These are phyloP conservation scores for Tricholoma sp. DNA, from an alignment of 768 basidiomycete species.

Conservation along the genomic window DNA sequence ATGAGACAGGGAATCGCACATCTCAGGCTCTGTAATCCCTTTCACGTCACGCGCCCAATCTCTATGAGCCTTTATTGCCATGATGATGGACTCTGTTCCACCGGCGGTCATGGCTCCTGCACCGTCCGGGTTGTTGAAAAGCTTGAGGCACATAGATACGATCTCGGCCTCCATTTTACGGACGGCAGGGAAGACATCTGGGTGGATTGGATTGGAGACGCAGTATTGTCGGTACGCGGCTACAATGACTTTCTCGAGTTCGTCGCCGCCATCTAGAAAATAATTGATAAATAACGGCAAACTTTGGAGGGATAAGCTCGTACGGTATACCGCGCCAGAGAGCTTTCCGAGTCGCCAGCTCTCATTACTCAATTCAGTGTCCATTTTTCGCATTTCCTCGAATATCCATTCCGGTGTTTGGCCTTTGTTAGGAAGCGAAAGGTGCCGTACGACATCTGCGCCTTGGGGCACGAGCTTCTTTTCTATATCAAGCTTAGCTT, in stretches of 20 bases:
- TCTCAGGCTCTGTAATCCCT: conserved; percentile 88
- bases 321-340: conserved; percentile 85
- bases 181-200: conserved; percentile 87
- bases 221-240: conserved; percentile 79
- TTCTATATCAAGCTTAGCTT: conserved; percentile 63
- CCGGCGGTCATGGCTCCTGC: conserved; percentile 93
- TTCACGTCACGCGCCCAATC: conserved; percentile 87
- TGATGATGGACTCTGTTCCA: conserved; percentile 93
- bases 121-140: conserved; percentile 82
- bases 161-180: conserved; percentile 98
- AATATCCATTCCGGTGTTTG: conserved; percentile 68
- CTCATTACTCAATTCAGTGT: conserved; percentile 43
- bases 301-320: conserved; percentile 21
- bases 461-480: conserved; percentile 62
- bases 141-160: conserved; percentile 77
- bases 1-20: conserved; percentile 43
- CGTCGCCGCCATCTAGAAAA: conserved; percentile 71
- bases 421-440: conserved; percentile 61
- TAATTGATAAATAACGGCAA: background rate
- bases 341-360: conserved; percentile 71
- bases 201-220: conserved; percentile 87
- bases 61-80: conserved; percentile 91
- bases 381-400: conserved; percentile 78
- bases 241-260: conserved; percentile 71
- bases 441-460: conserved; percentile 56